Percentiles rank a stretch among this genome's conserved stretches.
Evolutionary conservation across 169 alveolate species (phyloP).

Genomic region (Eimeria sp.): DNA sequence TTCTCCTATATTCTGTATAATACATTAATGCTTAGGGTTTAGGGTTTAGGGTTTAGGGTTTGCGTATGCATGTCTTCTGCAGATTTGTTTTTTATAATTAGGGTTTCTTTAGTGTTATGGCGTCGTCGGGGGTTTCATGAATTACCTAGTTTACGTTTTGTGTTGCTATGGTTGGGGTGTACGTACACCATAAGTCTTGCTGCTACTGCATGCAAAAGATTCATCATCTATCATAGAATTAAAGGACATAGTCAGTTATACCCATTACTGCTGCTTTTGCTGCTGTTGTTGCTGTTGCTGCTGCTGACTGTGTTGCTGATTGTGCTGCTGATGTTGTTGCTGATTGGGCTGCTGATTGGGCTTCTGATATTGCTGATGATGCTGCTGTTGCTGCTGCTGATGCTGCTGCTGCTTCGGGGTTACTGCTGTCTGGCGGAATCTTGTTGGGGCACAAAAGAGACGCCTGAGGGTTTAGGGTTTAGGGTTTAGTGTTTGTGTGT

Average conservation of each 20-base stretch:
- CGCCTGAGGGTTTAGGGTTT: slow-evolving; percentile 9
- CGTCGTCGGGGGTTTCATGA: too few species aligned
- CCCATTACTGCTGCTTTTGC: slow-evolving; percentile 71
- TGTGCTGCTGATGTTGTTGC: neutral
- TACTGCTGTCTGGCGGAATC: neutral
- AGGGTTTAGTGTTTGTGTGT: slow-evolving; percentile 33
- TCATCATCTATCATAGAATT: too few species aligned
- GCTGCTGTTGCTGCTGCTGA: slow-evolving; percentile 13
- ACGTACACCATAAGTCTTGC: too few species aligned
- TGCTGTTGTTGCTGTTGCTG: slow-evolving; percentile 21
- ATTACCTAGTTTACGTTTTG: too few species aligned
- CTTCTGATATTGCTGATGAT: neutral
- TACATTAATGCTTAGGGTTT: neutral
- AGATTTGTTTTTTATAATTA: too few species aligned
- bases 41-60: slow-evolving; percentile 9
- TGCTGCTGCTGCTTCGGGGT: neutral
- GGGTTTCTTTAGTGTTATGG: too few species aligned
- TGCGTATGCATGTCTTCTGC: neutral
- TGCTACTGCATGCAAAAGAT: too few species aligned
- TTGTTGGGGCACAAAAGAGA: neutral
- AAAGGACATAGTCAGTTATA: too few species aligned
- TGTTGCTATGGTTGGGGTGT: too few species aligned
- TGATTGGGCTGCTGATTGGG: neutral
- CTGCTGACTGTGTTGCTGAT: neutral
- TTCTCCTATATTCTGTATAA: too few species aligned